phyloP scores from a whole-genome alignment of 306 rosid species.

The Cicer judaicum region DNA sequence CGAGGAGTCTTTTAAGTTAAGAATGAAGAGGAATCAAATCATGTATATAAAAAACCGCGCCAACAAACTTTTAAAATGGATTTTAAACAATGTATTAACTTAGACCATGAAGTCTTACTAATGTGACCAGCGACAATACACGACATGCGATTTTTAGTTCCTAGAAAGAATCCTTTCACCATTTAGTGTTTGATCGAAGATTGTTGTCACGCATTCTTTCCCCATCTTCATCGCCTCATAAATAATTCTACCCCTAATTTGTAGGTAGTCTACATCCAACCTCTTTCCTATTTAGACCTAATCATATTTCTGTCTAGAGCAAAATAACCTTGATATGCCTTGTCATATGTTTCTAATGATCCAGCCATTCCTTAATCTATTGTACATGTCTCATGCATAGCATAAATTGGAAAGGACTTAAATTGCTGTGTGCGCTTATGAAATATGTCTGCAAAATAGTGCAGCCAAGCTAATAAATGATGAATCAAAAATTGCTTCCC shows the following conservation, averaged over 20 bases:
- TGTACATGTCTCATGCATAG: constrained; percentile 13
- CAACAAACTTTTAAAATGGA: no score
- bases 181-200: no score
- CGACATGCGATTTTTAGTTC: no score
- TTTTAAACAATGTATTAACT: no score
- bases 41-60: no score
- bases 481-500: constrained; percentile 5
- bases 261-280: background rate
- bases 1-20: no score
- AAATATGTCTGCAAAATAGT: constrained; percentile 13
- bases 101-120: no score
- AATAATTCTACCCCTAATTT: background rate
- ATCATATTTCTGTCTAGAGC: background rate
- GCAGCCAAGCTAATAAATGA: constrained; percentile 1
- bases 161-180: no score
- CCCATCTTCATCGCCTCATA: no score
- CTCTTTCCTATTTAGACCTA: background rate
- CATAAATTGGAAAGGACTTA: background rate
- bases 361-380: background rate
- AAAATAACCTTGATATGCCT: background rate
- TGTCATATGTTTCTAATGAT: constrained; percentile 17
- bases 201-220: no score
- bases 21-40: no score
- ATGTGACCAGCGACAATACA: no score
- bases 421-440: background rate